Percentiles rank a stretch among this genome's conserved stretches.
phyloP scores from a whole-genome alignment of 2,329 filamentous ascomycete genomes.

The Teratosphaeria gauchensis region DNA sequence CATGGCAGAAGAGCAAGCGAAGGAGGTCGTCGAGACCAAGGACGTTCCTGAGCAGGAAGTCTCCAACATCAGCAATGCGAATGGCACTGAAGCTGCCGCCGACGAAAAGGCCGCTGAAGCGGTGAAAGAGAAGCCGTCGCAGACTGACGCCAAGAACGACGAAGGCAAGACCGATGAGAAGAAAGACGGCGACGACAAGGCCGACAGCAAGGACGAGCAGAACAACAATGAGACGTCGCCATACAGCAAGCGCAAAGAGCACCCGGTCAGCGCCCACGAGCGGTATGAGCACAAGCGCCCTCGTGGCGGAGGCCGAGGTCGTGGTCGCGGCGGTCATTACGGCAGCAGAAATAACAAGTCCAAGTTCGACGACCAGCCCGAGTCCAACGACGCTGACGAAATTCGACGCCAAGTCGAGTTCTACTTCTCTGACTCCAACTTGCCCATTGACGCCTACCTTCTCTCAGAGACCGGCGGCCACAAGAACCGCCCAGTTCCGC shows the following conservation, averaged over 20 bases:
- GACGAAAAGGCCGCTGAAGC: conserved; percentile 9
- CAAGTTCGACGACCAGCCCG: conserved; percentile 42
- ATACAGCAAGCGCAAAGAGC: conserved; percentile 6
- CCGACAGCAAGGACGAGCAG: not conserved
- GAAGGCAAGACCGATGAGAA: not conserved
- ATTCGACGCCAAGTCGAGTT: conserved; percentile 93
- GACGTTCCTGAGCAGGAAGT: conserved; percentile 7
- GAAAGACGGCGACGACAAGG: not conserved
- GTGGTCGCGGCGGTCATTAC: not conserved
- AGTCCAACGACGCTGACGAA: conserved; percentile 65
- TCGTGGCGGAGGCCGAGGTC: conserved; percentile 6
- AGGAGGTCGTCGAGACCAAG: conserved; percentile 4
- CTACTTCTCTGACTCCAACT: conserved; percentile 88
- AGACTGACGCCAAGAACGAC: conserved; percentile 8
- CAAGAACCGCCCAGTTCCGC: conserved; percentile 69
- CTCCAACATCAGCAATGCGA: not conserved
- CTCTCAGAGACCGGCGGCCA: conserved; percentile 67
- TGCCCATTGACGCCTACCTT: conserved; percentile 80
- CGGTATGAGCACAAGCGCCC: conserved; percentile 3
- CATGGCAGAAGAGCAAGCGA: conserved; percentile 5
- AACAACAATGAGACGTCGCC: not conserved
- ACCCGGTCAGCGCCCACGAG: conserved; percentile 4
- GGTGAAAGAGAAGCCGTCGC: conserved; percentile 5
- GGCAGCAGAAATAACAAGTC: conserved; percentile 13
- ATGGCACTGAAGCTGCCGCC: not conserved